Conservation (phyloP, 2,329 filamentous ascomycete species). For the Trichophaea hybrida region DNA sequence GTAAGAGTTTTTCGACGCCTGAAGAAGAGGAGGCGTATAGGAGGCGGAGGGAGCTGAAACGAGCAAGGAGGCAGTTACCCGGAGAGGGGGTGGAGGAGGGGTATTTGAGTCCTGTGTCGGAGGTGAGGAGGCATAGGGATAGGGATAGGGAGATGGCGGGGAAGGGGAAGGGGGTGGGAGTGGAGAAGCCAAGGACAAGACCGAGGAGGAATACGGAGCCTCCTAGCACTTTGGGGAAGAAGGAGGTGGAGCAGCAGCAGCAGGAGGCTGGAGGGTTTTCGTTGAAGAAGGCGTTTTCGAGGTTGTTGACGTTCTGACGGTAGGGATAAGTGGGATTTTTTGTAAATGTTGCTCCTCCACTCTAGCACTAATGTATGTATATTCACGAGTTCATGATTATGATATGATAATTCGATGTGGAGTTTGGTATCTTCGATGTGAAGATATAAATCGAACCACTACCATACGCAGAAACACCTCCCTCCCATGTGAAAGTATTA, state of each 20-base stretch:
- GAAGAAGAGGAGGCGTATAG: constrained; percentile 18
- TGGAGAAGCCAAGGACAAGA: background rate
- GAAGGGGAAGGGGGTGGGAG: background rate
- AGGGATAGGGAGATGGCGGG: background rate
- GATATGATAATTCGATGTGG: too few species aligned
- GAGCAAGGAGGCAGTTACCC: constrained; percentile 5
- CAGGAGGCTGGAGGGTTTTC: background rate
- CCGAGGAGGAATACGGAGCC: background rate
- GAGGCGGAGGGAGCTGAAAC: constrained; percentile 14
- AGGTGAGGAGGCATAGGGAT: background rate
- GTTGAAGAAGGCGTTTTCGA: background rate
- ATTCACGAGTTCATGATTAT: too few species aligned
- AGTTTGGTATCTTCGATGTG: too few species aligned
- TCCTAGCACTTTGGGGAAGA: background rate
- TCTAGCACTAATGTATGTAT: too few species aligned
- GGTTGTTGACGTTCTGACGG: background rate
- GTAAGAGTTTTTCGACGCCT: background rate
- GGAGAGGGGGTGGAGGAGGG: background rate
- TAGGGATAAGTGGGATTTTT: background rate
- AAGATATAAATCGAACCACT: too few species aligned
- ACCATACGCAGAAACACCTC: too few species aligned
- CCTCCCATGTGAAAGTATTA: too few species aligned
- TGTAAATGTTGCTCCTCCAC: constrained; percentile 28
- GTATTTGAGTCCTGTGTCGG: background rate
- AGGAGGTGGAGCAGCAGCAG: background rate